Conservation (phyloP, 768 basidiomycete genomes). For the Gloeopeniophorella convolvens region DNA sequence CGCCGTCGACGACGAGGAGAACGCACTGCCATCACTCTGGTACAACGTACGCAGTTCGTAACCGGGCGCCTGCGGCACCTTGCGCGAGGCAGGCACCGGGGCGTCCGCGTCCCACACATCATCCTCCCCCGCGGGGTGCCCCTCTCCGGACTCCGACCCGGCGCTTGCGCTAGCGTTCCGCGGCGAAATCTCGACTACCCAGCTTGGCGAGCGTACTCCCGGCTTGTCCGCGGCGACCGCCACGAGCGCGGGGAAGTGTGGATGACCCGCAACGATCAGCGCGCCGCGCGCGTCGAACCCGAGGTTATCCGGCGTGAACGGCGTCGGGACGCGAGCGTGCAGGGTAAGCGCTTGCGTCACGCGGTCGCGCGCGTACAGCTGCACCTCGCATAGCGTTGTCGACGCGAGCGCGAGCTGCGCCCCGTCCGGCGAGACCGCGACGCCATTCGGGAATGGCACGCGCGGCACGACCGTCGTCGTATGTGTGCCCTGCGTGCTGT, state of each 20-base stretch:
- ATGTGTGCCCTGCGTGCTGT: too few species aligned
- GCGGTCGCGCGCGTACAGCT: slow-evolving; percentile 46
- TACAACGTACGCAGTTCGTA: slow-evolving; percentile 57
- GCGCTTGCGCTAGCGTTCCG: slow-evolving; percentile 16
- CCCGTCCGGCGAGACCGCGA: slow-evolving; percentile 48
- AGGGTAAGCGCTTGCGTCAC: slow-evolving; percentile 38
- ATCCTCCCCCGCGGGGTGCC: too few species aligned
- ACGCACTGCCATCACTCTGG: slow-evolving; percentile 63
- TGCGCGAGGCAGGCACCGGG: slow-evolving; percentile 41
- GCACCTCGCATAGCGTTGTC: slow-evolving; percentile 40
- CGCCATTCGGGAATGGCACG: slow-evolving; percentile 63
- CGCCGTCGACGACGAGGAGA: slow-evolving; percentile 47
- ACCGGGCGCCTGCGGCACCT: slow-evolving; percentile 32
- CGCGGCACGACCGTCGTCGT: slow-evolving; percentile 39
- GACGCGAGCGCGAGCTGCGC: slow-evolving; percentile 51
- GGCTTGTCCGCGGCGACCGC: slow-evolving; percentile 40
- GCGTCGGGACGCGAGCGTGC: slow-evolving; percentile 38
- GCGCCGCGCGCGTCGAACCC: slow-evolving; percentile 40
- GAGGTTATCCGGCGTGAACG: slow-evolving; percentile 60
- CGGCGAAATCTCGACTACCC: slow-evolving; percentile 44
- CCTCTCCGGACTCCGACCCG: background rate
- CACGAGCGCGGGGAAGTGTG: slow-evolving; percentile 50
- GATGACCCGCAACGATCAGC: slow-evolving; percentile 60
- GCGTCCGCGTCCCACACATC: slow-evolving; percentile 37
- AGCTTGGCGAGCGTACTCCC: slow-evolving; percentile 43